These are phyloP conservation scores for Guadua angustifolia DNA, from an alignment of 176 grass and related monocot species.

Conservation along the genomic window DNA sequence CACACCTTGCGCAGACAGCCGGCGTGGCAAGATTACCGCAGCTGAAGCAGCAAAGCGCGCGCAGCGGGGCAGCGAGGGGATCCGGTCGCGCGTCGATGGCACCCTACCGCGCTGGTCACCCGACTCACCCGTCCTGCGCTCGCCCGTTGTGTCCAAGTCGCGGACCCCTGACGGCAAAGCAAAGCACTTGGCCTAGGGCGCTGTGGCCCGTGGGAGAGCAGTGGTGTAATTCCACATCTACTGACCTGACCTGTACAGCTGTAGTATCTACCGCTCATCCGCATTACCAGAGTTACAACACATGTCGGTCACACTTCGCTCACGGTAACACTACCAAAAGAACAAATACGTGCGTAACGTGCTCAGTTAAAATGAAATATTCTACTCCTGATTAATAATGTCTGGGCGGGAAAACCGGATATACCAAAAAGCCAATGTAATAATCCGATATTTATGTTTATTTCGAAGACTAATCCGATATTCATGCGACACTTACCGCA, in stretches of 20 bases:
- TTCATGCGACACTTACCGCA: neutral
- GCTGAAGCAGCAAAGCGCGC: neutral
- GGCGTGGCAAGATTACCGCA: neutral
- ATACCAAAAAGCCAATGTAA: neutral
- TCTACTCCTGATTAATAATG: neutral
- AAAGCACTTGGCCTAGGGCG: neutral
- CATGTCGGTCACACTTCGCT: neutral
- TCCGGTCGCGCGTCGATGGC: neutral
- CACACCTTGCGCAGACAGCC: too few relatives aligned
- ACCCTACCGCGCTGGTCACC: neutral
- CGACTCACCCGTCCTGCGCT: neutral
- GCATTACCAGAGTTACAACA: neutral
- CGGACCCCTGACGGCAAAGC: neutral
- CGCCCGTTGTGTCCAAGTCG: neutral
- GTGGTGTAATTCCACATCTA: too few relatives aligned
- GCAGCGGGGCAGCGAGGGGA: neutral
- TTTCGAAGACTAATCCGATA: too few relatives aligned
- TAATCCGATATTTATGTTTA: neutral
- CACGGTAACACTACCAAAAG: neutral
- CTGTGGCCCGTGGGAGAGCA: neutral
- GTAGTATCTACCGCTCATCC: too few relatives aligned
- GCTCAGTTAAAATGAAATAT: neutral
- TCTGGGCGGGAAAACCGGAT: neutral
- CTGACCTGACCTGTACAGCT: neutral
- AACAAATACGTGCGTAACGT: neutral